These are phyloP conservation scores for Helotiales sp. DNA, from an alignment of 2,329 filamentous ascomycete species.

Conservation along the genomic window DNA sequence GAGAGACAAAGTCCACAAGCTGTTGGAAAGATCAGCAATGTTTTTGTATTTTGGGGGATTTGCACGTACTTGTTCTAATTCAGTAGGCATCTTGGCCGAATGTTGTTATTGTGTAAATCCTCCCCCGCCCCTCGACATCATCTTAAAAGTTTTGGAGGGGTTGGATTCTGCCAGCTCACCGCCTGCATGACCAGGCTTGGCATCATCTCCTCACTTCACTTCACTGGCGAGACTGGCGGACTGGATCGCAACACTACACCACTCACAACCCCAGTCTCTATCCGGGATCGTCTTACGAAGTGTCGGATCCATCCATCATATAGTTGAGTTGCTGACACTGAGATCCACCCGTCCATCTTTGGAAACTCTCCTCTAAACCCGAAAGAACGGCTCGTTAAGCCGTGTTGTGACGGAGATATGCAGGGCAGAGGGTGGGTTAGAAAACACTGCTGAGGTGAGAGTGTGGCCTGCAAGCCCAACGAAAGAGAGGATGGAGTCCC, in stretches of 20 bases:
- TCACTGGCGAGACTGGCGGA: no score
- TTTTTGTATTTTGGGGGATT: not conserved
- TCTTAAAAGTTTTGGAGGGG: slow-evolving; percentile 18
- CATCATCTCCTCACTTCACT: not conserved
- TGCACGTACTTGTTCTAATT: slow-evolving; percentile 72
- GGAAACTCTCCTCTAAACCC: no score
- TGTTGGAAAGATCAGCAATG: slow-evolving; percentile 45
- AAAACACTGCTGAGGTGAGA: not conserved
- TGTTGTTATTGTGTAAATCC: not conserved
- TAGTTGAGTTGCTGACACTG: not conserved
- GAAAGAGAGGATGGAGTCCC: not conserved
- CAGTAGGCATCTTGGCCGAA: slow-evolving; percentile 68
- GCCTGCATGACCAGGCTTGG: not conserved
- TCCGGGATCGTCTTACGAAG: not conserved
- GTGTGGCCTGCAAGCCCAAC: not conserved
- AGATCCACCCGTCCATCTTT: no score
- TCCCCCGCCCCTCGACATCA: not conserved
- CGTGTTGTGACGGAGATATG: not conserved
- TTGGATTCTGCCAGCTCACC: slow-evolving; percentile 18
- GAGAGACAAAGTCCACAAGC: slow-evolving; percentile 92
- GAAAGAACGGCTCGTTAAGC: no score
- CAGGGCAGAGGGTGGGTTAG: not conserved
- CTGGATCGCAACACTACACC: no score
- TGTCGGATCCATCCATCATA: not conserved
- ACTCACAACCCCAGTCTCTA: no score